These are phyloP conservation scores for Trametes punicea DNA, from an alignment of 768 basidiomycete species.

Conservation along the genomic window DNA sequence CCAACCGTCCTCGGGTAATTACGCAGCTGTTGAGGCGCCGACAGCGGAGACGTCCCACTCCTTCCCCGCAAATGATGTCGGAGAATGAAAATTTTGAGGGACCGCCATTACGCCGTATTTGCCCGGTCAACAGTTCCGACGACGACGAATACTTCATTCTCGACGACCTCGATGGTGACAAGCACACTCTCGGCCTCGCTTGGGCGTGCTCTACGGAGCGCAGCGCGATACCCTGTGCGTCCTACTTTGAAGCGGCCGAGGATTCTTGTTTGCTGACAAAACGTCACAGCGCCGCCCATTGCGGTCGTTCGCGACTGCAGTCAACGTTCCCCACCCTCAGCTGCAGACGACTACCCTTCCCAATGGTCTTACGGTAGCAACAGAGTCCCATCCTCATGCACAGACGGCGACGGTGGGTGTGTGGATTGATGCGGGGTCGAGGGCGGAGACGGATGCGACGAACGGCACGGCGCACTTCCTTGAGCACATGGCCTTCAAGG, in stretches of 20 bases:
- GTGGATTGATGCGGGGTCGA: slow-evolving; percentile 98
- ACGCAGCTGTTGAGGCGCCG: slow-evolving; percentile 3
- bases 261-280: slow-evolving; percentile 1
- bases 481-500: slow-evolving; percentile 98
- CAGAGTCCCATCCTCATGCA: slow-evolving; percentile 83
- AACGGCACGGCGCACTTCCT: slow-evolving; percentile 98
- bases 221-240: slow-evolving; percentile 38
- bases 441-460: slow-evolving; percentile 93
- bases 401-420: slow-evolving; percentile 99
- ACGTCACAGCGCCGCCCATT: slow-evolving; percentile 39
- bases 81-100: not conserved
- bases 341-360: slow-evolving; percentile 91
- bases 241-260: not conserved
- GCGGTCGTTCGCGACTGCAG: slow-evolving; percentile 74
- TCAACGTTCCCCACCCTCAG: slow-evolving; percentile 62
- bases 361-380: slow-evolving; percentile 94
- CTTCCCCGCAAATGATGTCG: not conserved
- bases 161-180: slow-evolving; percentile 43
- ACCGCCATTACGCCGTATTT: slow-evolving; percentile 23
- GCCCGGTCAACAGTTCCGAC: slow-evolving; percentile 24
- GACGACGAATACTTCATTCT: slow-evolving; percentile 28
- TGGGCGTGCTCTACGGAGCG: slow-evolving; percentile 38
- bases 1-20: slow-evolving; percentile 19
- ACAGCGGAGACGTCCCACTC: not conserved
- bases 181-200: slow-evolving; percentile 44